phyloP scores from a whole-genome alignment of 495 filamentous ascomycete species.

The Penicillium nucicola region DNA sequence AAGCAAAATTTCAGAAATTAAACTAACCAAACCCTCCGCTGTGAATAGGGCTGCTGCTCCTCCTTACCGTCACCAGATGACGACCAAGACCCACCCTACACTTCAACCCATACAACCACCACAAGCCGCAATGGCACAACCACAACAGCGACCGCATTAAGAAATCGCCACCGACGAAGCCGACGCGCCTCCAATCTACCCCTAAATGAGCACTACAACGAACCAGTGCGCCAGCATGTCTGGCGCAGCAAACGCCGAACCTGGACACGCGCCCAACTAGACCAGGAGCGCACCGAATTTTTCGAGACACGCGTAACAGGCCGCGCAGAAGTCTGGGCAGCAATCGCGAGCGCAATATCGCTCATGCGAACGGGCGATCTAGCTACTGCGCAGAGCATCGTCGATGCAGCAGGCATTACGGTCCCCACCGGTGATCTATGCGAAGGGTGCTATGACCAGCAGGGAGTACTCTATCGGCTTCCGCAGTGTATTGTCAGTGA shows the following conservation, averaged over 20 bases:
- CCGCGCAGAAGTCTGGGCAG: constrained; percentile 72
- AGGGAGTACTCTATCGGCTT: constrained; percentile 71
- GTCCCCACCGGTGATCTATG: constrained; percentile 70
- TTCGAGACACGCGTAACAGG: constrained; percentile 83
- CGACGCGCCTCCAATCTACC: constrained; percentile 18
- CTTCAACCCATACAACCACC: constrained; percentile 14
- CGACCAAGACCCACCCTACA: constrained; percentile 9
- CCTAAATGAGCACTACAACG: constrained; percentile 48
- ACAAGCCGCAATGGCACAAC: constrained; percentile 9
- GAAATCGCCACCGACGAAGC: constrained; percentile 11
- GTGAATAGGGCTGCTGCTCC: constrained; percentile 40
- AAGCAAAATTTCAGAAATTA: not conserved
- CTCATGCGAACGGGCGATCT: constrained; percentile 60
- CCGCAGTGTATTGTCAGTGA: constrained; percentile 74
- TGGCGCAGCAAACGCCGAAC: constrained; percentile 48
- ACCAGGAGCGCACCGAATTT: constrained; percentile 60
- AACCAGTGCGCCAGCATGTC: constrained; percentile 46
- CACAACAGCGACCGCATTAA: constrained; percentile 4
- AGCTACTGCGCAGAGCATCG: constrained; percentile 69
- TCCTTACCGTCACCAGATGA: constrained; percentile 36
- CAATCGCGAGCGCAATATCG: constrained; percentile 62
- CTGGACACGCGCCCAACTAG: constrained; percentile 52
- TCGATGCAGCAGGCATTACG: constrained; percentile 76
- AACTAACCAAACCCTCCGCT: constrained; percentile 1
- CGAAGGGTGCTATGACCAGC: constrained; percentile 74